Conservation (phyloP, 208 protist genomes). For the Acanthamoeba triangularis region DNA sequence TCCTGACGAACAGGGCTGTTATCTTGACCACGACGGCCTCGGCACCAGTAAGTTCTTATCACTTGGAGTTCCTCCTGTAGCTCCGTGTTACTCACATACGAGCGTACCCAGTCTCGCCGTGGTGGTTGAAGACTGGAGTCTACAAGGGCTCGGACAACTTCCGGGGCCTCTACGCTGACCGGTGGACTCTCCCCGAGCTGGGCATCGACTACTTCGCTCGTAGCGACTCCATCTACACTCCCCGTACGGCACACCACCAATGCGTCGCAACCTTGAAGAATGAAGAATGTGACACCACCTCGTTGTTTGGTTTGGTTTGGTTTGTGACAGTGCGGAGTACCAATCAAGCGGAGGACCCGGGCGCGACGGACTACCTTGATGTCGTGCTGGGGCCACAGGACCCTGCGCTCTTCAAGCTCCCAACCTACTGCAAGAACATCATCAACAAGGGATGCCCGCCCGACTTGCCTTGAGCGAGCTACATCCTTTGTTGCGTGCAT, state of each 20-base stretch:
- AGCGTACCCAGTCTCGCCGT: constrained; percentile 52
- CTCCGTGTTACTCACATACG: neutral
- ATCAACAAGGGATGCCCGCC: constrained; percentile 44
- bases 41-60: neutral
- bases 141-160: constrained; percentile 40
- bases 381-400: constrained; percentile 76
- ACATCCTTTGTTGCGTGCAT: neutral
- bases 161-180: constrained; percentile 36
- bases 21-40: neutral
- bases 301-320: neutral
- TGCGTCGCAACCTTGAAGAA: neutral
- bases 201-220: constrained; percentile 68
- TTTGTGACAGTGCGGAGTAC: constrained; percentile 53
- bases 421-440: constrained; percentile 62
- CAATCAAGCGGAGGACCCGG: constrained; percentile 77
- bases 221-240: constrained; percentile 38
- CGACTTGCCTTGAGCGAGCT: neutral
- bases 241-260: neutral
- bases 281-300: neutral
- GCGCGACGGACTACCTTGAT: constrained; percentile 74
- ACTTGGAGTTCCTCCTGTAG: neutral
- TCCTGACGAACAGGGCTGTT: constrained; percentile 53
- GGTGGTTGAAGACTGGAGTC: constrained; percentile 39
- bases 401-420: constrained; percentile 72
- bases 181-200: constrained; percentile 50